Conservation (phyloP, 805 yeast genomes). For the Nakazawaea wyomingensis region DNA sequence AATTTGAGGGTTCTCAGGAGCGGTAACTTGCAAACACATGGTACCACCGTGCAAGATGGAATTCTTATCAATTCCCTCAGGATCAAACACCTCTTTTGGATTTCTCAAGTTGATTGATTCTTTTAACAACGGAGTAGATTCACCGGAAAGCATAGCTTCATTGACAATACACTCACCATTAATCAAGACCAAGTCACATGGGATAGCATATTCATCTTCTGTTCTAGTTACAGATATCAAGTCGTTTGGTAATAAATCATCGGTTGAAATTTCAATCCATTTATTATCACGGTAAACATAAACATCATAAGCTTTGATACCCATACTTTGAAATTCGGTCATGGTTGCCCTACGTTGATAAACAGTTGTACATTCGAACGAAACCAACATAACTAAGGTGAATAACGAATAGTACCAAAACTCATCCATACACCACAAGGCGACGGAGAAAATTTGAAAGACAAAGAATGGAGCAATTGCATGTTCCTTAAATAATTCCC, state of each 20-base stretch:
- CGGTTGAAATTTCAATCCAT: conserved; percentile 70
- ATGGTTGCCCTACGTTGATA: conserved; percentile 93
- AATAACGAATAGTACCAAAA: conserved; percentile 94
- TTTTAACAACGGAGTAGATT: conserved; percentile 92
- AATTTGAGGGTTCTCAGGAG: conserved; percentile 48
- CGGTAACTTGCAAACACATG: conserved; percentile 84
- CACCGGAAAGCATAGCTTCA: conserved; percentile 99
- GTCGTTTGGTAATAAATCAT: conserved; percentile 86
- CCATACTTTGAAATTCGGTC: conserved; percentile 96
- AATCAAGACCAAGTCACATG: conserved; percentile 83
- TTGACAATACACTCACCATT: conserved; percentile 94
- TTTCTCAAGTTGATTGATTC: conserved; percentile 89
- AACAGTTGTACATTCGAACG: conserved; percentile 92
- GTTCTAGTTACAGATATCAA: conserved; percentile 84
- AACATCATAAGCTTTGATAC: conserved; percentile 83
- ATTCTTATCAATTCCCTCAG: conserved; percentile 85
- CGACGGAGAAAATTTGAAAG: conserved; percentile 93
- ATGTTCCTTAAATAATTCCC: conserved; percentile 90
- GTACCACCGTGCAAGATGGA: conserved; percentile 94
- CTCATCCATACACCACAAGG: conserved; percentile 93
- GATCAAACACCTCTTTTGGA: conserved; percentile 54
- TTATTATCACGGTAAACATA: conserved; percentile 62
- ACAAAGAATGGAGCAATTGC: conserved; percentile 98
- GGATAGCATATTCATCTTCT: conserved; percentile 84
- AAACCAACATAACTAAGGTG: conserved; percentile 84